Evolutionary conservation across 495 filamentous ascomycete species (phyloP), one percentile per base, ranked within the genome.

Genomic region (Trichoderma gamsii): DNA sequence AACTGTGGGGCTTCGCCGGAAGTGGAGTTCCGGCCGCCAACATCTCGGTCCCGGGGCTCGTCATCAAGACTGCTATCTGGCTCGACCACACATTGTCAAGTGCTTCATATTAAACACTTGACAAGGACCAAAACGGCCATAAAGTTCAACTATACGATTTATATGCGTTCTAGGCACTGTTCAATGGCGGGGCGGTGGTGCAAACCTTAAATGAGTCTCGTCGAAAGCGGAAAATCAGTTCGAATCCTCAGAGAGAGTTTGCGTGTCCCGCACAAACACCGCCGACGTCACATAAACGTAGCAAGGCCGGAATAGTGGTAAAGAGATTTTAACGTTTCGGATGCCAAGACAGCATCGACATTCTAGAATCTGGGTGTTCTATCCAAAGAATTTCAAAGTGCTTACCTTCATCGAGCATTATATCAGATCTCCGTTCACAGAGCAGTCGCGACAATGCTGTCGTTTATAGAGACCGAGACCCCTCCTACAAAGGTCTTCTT

Each of bases 201-300:
- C 27, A 32, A 61, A 61, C 56, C 25, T 61, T 61, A 61, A 52
- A 21, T 18, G 44, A 21, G 29, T 18, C 56, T 61, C 12, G 1
- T 15, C 16, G 56, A 21, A 32, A 13, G 25, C 56, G 25, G 56
- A 61, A 32, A 32, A 35, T 35, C 56, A 35, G 4, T 25, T 32
- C 23, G 35, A 38, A 61, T 61, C 56, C 25, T 9, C 44, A 1
- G 7, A 11, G 44, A 49, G 12, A 49, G 15, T n/a, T 49, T 49
- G 15, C 13, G 44, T 16, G 44, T 15, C 56, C 56, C 23, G n/a
- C 16, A 9, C 13, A 4, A 13, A 9, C 56, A 61, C 56, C 56
- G 16, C 56, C 56, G 56, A 61, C 56, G 56, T 61, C 56, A 61
- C 56, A 25, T 29, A 61, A 61, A 61, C 56, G 23, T 61, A 61